phyloP scores from a whole-genome alignment of 768 basidiomycete species.

The Rhizopogon rudus region DNA sequence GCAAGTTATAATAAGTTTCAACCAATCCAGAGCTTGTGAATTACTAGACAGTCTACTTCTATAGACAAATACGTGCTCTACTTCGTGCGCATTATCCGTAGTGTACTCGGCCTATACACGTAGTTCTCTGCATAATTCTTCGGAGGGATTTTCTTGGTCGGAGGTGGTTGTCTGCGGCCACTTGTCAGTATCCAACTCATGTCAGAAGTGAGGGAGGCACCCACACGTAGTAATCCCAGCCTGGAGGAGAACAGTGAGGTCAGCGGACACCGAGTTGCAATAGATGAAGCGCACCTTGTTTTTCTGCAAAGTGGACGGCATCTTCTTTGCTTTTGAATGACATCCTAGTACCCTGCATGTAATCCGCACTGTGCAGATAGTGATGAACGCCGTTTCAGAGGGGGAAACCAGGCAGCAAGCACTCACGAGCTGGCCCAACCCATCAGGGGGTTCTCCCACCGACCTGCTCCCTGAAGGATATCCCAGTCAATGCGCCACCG shows the following conservation, averaged over 20 bases:
- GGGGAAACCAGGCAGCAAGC: background rate
- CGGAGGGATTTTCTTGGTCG: conserved; percentile 65
- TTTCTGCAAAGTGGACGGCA: conserved; percentile 93
- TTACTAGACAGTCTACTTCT: conserved; percentile 6
- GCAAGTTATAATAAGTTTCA: background rate
- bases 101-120: conserved; percentile 71
- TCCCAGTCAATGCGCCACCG: conserved; percentile 97
- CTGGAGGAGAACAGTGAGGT: conserved; percentile 31
- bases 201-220: conserved; percentile 26
- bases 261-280: background rate
- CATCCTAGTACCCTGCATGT: conserved; percentile 88
- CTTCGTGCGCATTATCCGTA: conserved; percentile 88
- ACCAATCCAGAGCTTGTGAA: background rate
- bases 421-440: conserved; percentile 93
- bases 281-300: conserved; percentile 63
- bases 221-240: conserved; percentile 91
- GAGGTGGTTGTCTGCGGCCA: conserved; percentile 46
- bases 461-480: conserved; percentile 77
- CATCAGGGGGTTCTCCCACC: conserved; percentile 99
- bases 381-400: conserved; percentile 3
- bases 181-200: conserved; percentile 8
- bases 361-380: conserved; percentile 65
- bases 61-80: conserved; percentile 39
- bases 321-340: conserved; percentile 85
- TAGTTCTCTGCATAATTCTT: conserved; percentile 94